Conservation (phyloP, 2,329 filamentous ascomycete species). For the Colletotrichum endophyticum region DNA sequence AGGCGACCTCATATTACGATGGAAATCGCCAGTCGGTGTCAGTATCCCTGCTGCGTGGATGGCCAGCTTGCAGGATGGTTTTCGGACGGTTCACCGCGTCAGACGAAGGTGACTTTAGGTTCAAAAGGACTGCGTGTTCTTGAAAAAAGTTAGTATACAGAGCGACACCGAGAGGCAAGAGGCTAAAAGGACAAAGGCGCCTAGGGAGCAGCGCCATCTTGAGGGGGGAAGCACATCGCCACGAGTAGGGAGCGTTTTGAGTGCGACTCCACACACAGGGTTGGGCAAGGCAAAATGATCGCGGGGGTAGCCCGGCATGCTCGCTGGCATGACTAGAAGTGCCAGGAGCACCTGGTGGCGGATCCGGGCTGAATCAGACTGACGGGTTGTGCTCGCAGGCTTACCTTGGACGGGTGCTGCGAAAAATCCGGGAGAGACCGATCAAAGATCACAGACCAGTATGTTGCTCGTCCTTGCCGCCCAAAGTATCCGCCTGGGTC, state of each 20-base stretch:
- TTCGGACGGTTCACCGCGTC: slow-evolving; percentile 10
- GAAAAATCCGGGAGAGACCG: slow-evolving; percentile 15
- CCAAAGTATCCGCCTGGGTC: not conserved
- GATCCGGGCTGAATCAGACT: slow-evolving; percentile 10
- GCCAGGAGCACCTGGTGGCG: slow-evolving; percentile 18
- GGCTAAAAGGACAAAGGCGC: not conserved
- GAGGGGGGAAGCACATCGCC: slow-evolving; percentile 6
- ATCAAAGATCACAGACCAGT: slow-evolving; percentile 15
- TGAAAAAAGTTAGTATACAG: not conserved
- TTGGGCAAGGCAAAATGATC: not conserved
- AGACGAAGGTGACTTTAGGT: slow-evolving; percentile 19
- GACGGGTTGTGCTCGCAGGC: slow-evolving; percentile 10
- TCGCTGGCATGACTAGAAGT: slow-evolving; percentile 16
- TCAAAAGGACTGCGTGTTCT: slow-evolving; percentile 6
- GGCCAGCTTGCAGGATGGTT: slow-evolving; percentile 13
- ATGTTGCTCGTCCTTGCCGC: slow-evolving; percentile 15
- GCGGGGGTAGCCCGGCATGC: slow-evolving; percentile 6
- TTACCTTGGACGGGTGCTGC: slow-evolving; percentile 15
- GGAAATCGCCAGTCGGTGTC: slow-evolving; percentile 4
- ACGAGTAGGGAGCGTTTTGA: slow-evolving; percentile 16
- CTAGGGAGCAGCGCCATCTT: not conserved
- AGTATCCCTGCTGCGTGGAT: slow-evolving; percentile 13
- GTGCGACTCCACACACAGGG: not conserved
- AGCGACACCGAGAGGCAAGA: not conserved
- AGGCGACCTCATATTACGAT: slow-evolving; percentile 44